A percentile compares a stretch with the other conserved stretches of the same genome.
Conservation (phyloP, 1,139 yeast species). For the Dujonia santamariae region DNA sequence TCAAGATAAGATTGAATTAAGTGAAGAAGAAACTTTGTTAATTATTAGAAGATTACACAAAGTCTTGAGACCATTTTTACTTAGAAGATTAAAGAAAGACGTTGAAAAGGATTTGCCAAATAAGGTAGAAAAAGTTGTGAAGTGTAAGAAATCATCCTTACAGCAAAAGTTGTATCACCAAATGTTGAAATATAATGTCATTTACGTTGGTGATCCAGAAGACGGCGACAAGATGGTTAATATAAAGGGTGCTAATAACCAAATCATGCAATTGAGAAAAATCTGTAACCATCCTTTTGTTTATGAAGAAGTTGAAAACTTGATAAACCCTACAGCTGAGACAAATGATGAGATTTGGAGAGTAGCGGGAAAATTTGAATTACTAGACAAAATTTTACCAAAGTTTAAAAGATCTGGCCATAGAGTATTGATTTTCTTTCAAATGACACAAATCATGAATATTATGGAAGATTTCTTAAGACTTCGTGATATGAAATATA, state of each 20-base stretch:
- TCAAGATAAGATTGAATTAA: constrained; percentile 73
- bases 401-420: constrained; percentile 75
- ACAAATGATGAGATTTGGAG: constrained; percentile 77
- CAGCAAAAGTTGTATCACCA: constrained; percentile 79
- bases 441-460: constrained; percentile 88
- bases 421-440: constrained; percentile 77
- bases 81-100: constrained; percentile 93
- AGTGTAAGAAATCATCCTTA: constrained; percentile 89
- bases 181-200: constrained; percentile 67
- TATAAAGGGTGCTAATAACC: constrained; percentile 84
- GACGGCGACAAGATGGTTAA: constrained; percentile 48
- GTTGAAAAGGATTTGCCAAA: constrained; percentile 96
- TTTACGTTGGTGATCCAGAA: constrained; percentile 55
- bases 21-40: constrained; percentile 92
- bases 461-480: constrained; percentile 84
- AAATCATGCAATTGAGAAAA: constrained; percentile 93
- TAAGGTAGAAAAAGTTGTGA: constrained; percentile 90
- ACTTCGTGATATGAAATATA: constrained; percentile 59
- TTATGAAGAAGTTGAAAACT: constrained; percentile 88
- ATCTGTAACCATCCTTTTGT: constrained; percentile 98
- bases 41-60: constrained; percentile 94
- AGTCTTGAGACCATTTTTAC: constrained; percentile 88
- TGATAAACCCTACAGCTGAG: constrained; percentile 71
- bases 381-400: constrained; percentile 70
- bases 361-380: constrained; percentile 74